Conservation (phyloP, 495 filamentous ascomycete species). For the Letharia columbiana region DNA sequence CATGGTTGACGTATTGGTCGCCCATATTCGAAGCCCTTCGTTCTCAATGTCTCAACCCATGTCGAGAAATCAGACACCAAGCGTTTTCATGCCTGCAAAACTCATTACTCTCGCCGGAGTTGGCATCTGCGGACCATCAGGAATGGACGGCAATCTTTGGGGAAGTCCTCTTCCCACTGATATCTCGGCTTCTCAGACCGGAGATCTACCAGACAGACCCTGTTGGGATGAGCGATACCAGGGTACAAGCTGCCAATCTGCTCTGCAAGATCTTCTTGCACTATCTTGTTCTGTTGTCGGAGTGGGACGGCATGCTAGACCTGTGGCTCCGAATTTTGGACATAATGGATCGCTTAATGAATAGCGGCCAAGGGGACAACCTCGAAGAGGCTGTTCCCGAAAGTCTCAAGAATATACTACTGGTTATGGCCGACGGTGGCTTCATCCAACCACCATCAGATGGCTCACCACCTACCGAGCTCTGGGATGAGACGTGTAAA, state of each 20-base stretch:
- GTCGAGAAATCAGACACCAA: conserved; percentile 83
- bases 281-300: conserved; percentile 74
- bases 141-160: conserved; percentile 95
- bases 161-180: conserved; percentile 92
- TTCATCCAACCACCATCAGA: conserved; percentile 68
- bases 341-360: conserved; percentile 94
- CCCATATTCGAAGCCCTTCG: conserved; percentile 86
- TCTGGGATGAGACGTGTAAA: conserved; percentile 67
- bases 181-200: conserved; percentile 79
- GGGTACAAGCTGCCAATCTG: conserved; percentile 83
- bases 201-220: conserved; percentile 92
- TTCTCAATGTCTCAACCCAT: conserved; percentile 87
- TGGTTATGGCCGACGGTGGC: conserved; percentile 89
- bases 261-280: conserved; percentile 94
- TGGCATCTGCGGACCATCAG: conserved; percentile 65
- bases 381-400: conserved; percentile 93
- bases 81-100: conserved; percentile 82
- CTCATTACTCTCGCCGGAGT: conserved; percentile 69
- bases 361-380: conserved; percentile 86
- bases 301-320: conserved; percentile 86
- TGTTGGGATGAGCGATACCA: conserved; percentile 87
- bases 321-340: conserved; percentile 89
- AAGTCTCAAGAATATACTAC: conserved; percentile 88
- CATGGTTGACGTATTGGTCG: conserved; percentile 97
- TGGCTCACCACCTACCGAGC: conserved; percentile 42